These are phyloP conservation scores for Eragrostis tef DNA, from an alignment of 202 grass and related monocot species.

Conservation along the genomic window DNA sequence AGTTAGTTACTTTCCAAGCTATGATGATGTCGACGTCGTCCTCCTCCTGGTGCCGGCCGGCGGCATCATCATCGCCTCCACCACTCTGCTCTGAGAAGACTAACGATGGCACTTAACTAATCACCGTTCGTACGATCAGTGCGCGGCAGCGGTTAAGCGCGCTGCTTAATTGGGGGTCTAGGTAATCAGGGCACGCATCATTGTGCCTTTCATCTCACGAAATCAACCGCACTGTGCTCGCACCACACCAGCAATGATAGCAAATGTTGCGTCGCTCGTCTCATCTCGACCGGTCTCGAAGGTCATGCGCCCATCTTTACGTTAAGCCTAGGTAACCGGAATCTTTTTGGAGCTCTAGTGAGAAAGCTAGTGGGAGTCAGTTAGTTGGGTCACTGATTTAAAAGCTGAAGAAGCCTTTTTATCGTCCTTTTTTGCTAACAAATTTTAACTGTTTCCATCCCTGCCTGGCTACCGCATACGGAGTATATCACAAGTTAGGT, in stretches of 20 bases:
- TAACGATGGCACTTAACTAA: conserved; percentile 19
- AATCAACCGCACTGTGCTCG: background rate
- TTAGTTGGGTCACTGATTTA: background rate
- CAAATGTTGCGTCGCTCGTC: background rate
- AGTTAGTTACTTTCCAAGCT: background rate
- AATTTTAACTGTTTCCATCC: no score
- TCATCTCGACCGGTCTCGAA: background rate
- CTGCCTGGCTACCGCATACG: no score
- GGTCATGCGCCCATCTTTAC: background rate
- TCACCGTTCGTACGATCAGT: background rate
- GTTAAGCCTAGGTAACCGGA: conserved; percentile 7
- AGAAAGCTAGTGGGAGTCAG: background rate
- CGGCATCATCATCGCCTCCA: background rate
- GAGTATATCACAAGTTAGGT: no score
- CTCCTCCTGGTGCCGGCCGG: no score
- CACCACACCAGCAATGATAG: conserved; percentile 22
- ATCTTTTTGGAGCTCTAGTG: background rate
- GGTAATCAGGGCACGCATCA: background rate
- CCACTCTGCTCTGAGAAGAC: background rate
- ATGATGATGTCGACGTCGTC: no score
- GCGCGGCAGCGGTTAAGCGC: background rate
- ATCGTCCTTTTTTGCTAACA: no score
- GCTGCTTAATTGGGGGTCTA: background rate
- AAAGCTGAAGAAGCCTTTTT: no score
- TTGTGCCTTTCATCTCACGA: conserved; percentile 40